Evolutionary conservation across 1,284 basidiomycete species (phyloP).

Genomic region (Cryptococcus wingfieldii): DNA sequence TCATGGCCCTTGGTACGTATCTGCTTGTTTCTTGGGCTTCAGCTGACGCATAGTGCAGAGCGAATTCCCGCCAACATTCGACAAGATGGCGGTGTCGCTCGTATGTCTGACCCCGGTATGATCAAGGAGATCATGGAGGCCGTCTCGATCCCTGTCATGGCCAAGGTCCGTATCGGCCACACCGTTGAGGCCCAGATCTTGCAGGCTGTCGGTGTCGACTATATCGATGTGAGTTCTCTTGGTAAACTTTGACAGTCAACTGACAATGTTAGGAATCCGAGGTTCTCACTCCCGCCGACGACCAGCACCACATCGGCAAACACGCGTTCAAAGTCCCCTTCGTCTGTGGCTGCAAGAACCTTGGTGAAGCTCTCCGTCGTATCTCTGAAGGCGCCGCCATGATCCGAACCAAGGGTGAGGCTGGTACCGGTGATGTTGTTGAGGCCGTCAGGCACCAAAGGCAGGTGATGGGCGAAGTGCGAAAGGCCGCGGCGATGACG

Average conservation of each 20-base stretch:
- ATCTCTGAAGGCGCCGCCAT: conserved; percentile 95
- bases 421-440: conserved; percentile 96
- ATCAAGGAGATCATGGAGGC: conserved; percentile 93
- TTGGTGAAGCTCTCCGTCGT: conserved; percentile 83
- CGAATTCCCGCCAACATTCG: conserved; percentile 95
- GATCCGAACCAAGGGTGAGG: conserved; percentile 96
- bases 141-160: conserved; percentile 72
- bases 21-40: not conserved
- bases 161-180: conserved; percentile 79
- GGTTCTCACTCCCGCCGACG: conserved; percentile 93
- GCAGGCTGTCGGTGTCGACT: conserved; percentile 92
- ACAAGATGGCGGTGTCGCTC: conserved; percentile 79
- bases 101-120: conserved; percentile 95
- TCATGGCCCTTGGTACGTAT: conserved; percentile 71
- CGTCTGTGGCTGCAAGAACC: conserved; percentile 58
- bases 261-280: conserved; percentile 64
- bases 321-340: conserved; percentile 78
- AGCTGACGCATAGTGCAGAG: conserved; percentile 51
- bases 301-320: conserved; percentile 75
- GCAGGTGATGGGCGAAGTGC: conserved; percentile 77
- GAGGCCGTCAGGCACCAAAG: conserved; percentile 94
- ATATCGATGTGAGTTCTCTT: conserved; percentile 65
- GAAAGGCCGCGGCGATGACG: conserved; percentile 75
- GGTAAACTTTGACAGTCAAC: not conserved
- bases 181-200: conserved; percentile 85